Percentiles rank a stretch among this genome's conserved stretches.
These are phyloP conservation scores for Forsythia suspensa DNA, from an alignment of 257 asterid species.

Conservation along the genomic window DNA sequence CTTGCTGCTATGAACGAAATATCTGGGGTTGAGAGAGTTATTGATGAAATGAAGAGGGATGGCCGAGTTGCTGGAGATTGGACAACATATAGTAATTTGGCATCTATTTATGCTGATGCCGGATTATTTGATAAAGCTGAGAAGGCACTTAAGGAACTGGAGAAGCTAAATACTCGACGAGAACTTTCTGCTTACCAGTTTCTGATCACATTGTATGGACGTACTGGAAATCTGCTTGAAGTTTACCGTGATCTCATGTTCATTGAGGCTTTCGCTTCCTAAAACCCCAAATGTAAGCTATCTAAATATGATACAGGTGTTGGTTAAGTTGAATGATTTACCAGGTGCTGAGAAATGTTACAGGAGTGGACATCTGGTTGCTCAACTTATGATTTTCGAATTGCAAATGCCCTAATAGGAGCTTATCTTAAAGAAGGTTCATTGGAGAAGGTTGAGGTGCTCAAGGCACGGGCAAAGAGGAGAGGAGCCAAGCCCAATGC, in stretches of 20 bases:
- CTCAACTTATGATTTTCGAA: constrained; percentile 68
- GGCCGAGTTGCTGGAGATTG: constrained; percentile 87
- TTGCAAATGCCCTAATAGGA: constrained; percentile 71
- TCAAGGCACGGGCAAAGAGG: constrained; percentile 56
- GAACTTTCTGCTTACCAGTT: constrained; percentile 74
- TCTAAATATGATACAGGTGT: constrained; percentile 82
- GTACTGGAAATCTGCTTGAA: constrained; percentile 75
- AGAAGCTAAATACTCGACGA: constrained; percentile 56
- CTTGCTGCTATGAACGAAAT: constrained; percentile 76
- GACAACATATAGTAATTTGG: constrained; percentile 93
- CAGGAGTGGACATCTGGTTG: constrained; percentile 69
- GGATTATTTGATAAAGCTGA: constrained; percentile 71
- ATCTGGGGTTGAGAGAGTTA: constrained; percentile 79
- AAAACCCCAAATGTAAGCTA: constrained; percentile 80
- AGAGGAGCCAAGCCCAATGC: constrained; percentile 73
- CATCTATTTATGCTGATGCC: constrained; percentile 80
- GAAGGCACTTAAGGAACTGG: constrained; percentile 83
- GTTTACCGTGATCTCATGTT: constrained; percentile 91
- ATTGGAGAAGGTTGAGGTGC: constrained; percentile 62
- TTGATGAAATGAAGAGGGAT: constrained; percentile 94
- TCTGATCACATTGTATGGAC: constrained; percentile 80
- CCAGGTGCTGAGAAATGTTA: constrained; percentile 96
- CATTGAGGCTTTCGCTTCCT: constrained; percentile 79
- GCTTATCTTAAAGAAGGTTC: constrained; percentile 66
- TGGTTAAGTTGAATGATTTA: constrained; percentile 77